phyloP scores from a whole-genome alignment of 2,329 filamentous ascomycete genomes.

The Penicillium olsonii region DNA sequence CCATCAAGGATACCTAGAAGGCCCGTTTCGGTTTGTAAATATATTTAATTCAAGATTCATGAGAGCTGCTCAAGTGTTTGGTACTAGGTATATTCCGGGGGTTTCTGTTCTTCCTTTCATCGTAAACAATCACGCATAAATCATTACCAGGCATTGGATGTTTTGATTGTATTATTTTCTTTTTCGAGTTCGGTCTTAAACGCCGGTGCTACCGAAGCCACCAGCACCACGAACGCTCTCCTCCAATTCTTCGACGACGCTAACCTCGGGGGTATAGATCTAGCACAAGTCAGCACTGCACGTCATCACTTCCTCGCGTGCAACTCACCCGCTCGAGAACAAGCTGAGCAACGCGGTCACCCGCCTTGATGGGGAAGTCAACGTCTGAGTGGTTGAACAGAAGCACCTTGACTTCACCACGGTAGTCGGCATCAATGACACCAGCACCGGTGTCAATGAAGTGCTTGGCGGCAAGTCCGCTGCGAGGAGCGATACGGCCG shows the following conservation, averaged over 20 bases:
- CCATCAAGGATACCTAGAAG: background rate
- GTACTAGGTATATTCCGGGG: background rate
- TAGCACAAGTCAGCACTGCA: slow-evolving; percentile 28
- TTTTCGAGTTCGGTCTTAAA: slow-evolving; percentile 14
- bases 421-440: slow-evolving; percentile 97
- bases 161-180: slow-evolving; percentile 2
- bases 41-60: slow-evolving; percentile 5
- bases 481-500: slow-evolving; percentile 84
- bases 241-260: slow-evolving; percentile 85
- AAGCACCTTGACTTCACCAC: slow-evolving; percentile 89
- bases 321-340: slow-evolving; percentile 74
- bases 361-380: slow-evolving; percentile 79
- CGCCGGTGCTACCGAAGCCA: slow-evolving; percentile 86
- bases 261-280: slow-evolving; percentile 89
- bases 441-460: slow-evolving; percentile 96
- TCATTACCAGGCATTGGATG: background rate
- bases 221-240: slow-evolving; percentile 88
- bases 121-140: background rate
- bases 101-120: background rate
- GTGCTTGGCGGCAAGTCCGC: slow-evolving; percentile 88
- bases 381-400: slow-evolving; percentile 87
- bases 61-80: background rate
- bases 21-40: slow-evolving; percentile 11
- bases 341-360: slow-evolving; percentile 90
- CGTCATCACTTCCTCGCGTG: background rate